Percentiles rank a stretch among this genome's conserved stretches.
Conservation (phyloP, 768 basidiomycete genomes). For the Pulveroboletus sp. region DNA sequence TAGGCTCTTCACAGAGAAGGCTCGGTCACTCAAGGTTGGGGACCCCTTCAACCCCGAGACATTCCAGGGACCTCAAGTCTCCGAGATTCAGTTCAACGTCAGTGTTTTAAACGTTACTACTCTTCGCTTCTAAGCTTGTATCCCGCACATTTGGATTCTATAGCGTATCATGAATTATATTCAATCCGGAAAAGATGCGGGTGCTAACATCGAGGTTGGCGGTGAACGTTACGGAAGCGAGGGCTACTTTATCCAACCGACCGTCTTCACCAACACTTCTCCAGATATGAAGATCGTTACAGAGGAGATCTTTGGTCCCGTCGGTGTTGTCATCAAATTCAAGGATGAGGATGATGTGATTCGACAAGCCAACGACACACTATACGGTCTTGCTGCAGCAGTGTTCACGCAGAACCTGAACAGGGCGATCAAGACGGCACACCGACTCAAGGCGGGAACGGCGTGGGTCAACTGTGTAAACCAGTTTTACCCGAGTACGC, state of each 20-base stretch:
- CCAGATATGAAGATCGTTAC: constrained; percentile 70
- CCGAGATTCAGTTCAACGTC: constrained; percentile 68
- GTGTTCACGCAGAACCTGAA: constrained; percentile 81
- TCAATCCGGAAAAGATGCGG: constrained; percentile 63
- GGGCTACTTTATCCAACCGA: constrained; percentile 71
- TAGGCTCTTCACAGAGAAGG: constrained; percentile 48
- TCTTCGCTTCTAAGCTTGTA: not conserved
- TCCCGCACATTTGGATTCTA: not conserved
- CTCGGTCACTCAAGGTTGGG: constrained; percentile 57
- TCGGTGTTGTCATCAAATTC: constrained; percentile 74
- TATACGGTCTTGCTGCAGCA: constrained; percentile 83
- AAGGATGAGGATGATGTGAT: constrained; percentile 63
- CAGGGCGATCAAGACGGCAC: constrained; percentile 66
- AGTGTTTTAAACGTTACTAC: constrained; percentile 17
- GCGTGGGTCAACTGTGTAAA: constrained; percentile 53
- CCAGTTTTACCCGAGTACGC: constrained; percentile 38
- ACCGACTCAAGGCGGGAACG: constrained; percentile 77
- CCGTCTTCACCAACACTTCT: constrained; percentile 64
- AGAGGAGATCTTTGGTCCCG: constrained; percentile 81
- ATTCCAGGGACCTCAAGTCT: constrained; percentile 78
- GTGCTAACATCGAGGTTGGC: constrained; percentile 62
- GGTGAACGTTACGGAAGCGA: constrained; percentile 55
- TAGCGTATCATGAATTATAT: constrained; percentile 79
- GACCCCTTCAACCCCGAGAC: constrained; percentile 59
- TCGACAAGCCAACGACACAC: constrained; percentile 76